Base-by-base conservation (phyloP, 139 green algal species). In the Penium margaritaceum region DNA sequence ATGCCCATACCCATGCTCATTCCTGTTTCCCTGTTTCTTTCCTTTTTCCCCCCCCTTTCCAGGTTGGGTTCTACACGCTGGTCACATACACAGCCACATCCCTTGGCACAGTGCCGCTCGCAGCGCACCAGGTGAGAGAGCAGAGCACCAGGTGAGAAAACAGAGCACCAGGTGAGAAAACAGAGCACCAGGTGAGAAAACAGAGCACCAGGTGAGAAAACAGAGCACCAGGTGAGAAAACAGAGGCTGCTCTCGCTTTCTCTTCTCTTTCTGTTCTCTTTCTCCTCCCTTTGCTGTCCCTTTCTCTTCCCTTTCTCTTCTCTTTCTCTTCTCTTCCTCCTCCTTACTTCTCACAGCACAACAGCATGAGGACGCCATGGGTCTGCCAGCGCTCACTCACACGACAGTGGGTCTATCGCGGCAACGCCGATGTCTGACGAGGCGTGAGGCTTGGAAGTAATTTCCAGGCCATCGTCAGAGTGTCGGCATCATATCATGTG, bases 81-180 rank as follows among this genome's bases (percentile, higher is more conserved):
- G 2, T 77, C 7, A 77, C 70, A 57, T 71, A 72, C 61, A n/a
- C 61, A 17, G 55, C 57, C 17, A 77, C 70, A 33, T 35, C 46
- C 1, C 33, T 71, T 0, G 70, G 70, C 0, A 71, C 70, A 39
- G 1, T 70, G 12, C 17, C 70, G 5, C n/a, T 43, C 3, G 70
- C 41, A 41, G 70, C 57, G 7, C 70, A 77, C 37, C 70, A 77
- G 55, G 70, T 77, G 19, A 63, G n/a, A n/a, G n/a, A n/a, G n/a
- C n/a, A n/a, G n/a, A n/a, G n/a, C n/a, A n/a, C n/a, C n/a, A n/a
- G n/a, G n/a, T n/a, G n/a, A n/a, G n/a, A n/a, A n/a, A n/a, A n/a
- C n/a, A n/a, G n/a, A n/a, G n/a, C n/a, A n/a, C n/a, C n/a, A n/a
- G n/a, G n/a, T n/a, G n/a, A n/a, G n/a, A n/a, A n/a, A n/a, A n/a